phyloP scores from a whole-genome alignment of 1,139 yeast species.

The Hemisphaericaspora lyxosophila region DNA sequence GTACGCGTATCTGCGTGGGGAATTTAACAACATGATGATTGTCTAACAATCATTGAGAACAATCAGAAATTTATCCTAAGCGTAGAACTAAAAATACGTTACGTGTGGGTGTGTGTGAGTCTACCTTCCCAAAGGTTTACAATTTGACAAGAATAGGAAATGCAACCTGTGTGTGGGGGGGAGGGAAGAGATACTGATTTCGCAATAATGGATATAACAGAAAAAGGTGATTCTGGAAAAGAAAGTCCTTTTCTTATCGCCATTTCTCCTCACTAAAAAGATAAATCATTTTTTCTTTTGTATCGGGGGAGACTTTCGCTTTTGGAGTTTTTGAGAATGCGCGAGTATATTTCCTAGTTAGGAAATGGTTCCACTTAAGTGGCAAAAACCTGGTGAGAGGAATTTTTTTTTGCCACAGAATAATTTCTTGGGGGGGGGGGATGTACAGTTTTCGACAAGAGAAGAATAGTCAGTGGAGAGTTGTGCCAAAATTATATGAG shows the following conservation, averaged over 20 bases:
- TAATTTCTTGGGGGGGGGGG: too few relatives aligned
- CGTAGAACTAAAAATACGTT: background rate
- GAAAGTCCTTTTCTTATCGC: too few relatives aligned
- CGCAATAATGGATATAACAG: background rate
- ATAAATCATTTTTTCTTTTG: background rate
- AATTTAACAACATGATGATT: background rate
- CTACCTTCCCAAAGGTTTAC: background rate
- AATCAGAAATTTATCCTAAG: background rate
- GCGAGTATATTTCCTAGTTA: background rate
- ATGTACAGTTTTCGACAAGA: too few relatives aligned
- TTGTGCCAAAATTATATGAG: too few relatives aligned
- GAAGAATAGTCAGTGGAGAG: too few relatives aligned
- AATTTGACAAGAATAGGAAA: background rate
- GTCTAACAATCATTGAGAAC: background rate
- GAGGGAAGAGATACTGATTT: background rate
- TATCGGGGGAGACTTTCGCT: background rate
- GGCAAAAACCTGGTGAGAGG: too few relatives aligned
- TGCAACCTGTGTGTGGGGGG: background rate
- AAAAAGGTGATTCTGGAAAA: too few relatives aligned
- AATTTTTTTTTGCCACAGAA: too few relatives aligned
- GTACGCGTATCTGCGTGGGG: background rate
- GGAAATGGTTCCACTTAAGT: background rate
- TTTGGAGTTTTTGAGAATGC: background rate
- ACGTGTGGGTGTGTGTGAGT: background rate
- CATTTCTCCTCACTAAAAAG: background rate